Conservation (phyloP, 73 alveolate genomes). For the Tetrahymena elliotti region DNA sequence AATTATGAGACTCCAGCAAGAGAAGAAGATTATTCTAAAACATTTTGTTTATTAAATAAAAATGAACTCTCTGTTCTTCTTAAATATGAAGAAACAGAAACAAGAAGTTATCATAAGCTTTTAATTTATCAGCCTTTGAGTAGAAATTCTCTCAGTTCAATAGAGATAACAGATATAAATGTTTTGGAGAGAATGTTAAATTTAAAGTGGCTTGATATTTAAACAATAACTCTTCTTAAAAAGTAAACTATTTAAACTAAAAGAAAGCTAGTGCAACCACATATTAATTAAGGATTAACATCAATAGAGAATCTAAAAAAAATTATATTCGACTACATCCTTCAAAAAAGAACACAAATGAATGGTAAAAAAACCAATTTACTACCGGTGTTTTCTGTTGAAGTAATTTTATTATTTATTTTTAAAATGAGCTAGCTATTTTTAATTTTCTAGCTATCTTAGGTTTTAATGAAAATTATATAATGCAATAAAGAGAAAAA, state of each 20-base stretch:
- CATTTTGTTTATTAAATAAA: neutral
- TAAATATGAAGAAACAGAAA: neutral
- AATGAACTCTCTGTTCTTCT: neutral
- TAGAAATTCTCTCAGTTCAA: neutral
- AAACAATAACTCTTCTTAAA: neutral
- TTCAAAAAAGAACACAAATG: neutral
- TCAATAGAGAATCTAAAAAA: neutral
- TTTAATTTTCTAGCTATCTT: too few relatives aligned
- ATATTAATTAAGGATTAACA: neutral
- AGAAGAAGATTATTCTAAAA: neutral
- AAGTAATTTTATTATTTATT: neutral
- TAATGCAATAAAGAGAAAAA: too few relatives aligned
- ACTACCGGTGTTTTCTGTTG: neutral
- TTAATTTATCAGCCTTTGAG: neutral
- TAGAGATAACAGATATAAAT: neutral
- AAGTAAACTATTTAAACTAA: neutral
- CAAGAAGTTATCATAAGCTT: neutral
- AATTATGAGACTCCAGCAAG: neutral
- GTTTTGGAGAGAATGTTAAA: neutral
- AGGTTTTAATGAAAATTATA: too few relatives aligned
- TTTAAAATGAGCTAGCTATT: neutral
- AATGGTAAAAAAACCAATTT: neutral
- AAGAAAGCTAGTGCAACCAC: neutral
- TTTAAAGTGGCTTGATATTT: neutral
- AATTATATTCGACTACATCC: neutral